Evolutionary conservation across 805 yeast genomes (phyloP).

Genomic region (Candida palmyrensis): DNA sequence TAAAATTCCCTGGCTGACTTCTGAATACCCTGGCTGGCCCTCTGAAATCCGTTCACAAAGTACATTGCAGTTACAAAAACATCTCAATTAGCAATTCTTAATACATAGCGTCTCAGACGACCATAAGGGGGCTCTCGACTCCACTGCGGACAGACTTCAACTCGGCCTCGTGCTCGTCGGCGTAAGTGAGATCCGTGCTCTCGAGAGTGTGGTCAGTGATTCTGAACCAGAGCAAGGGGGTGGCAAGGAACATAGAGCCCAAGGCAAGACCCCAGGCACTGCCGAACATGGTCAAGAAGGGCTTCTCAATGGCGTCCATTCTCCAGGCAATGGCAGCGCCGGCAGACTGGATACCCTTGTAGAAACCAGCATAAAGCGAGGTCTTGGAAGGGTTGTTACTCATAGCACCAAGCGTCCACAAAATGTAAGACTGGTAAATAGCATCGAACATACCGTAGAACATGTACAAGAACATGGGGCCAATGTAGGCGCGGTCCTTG

Average conservation of each 20-base stretch:
- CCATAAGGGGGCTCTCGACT: conserved; percentile 2
- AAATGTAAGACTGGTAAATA: conserved; percentile 51
- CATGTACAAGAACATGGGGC: conserved; percentile 59
- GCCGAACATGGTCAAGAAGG: conserved; percentile 41
- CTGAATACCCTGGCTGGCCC: no score
- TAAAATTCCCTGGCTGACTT: no score
- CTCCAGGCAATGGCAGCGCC: conserved; percentile 62
- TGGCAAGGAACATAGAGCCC: conserved; percentile 44
- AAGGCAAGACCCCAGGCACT: conserved; percentile 48
- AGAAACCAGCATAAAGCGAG: conserved; percentile 56
- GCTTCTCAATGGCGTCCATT: conserved; percentile 37
- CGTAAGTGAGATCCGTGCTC: conserved; percentile 23
- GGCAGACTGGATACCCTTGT: conserved; percentile 61
- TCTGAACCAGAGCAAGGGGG: conserved; percentile 40
- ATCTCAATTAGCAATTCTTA: no score
- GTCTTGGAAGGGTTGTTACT: conserved; percentile 53
- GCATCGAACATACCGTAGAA: conserved; percentile 60
- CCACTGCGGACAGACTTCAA: conserved; percentile 19
- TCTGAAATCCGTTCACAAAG: no score
- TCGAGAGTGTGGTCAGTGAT: conserved; percentile 40
- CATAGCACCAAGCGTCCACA: conserved; percentile 57
- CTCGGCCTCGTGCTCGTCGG: conserved; percentile 21
- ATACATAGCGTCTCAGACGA: conserved; percentile 1
- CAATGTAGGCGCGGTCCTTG: conserved; percentile 43
- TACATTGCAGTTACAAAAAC: no score